A percentile compares a stretch with the other conserved stretches of the same genome.
Evolutionary conservation across 2,329 filamentous ascomycete genomes (phyloP).

Genomic region (Xylaria multiplex): DNA sequence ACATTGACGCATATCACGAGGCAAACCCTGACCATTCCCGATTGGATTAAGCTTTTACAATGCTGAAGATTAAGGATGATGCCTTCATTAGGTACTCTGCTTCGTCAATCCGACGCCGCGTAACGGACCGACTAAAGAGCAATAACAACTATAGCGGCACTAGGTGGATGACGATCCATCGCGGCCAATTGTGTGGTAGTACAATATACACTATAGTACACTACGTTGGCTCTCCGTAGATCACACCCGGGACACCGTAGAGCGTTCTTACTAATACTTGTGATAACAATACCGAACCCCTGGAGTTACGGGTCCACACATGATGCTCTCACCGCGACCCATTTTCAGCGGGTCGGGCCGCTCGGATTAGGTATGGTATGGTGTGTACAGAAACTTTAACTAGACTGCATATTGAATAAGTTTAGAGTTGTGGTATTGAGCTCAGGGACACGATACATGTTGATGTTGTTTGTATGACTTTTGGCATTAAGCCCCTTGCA

Average conservation of each 20-base stretch:
- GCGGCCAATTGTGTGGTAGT: neutral
- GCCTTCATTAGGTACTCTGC: neutral
- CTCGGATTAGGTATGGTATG: neutral
- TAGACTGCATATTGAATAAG: conserved; percentile 3
- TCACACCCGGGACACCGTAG: conserved; percentile 4
- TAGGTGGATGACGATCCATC: conserved; percentile 1
- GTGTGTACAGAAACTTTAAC: neutral
- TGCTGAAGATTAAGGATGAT: neutral
- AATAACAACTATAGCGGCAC: neutral
- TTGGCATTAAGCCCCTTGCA: neutral
- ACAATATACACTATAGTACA: neutral
- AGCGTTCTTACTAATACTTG: neutral
- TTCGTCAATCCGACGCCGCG: neutral
- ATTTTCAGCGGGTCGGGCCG: conserved; percentile 17
- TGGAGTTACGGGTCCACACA: neutral
- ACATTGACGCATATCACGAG: neutral
- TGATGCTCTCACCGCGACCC: neutral
- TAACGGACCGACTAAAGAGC: neutral
- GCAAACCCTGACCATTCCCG: neutral
- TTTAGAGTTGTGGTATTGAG: neutral
- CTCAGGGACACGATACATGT: neutral
- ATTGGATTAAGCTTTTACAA: neutral
- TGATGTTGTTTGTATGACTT: neutral
- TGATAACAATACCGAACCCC: neutral
- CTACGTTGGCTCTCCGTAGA: conserved; percentile 8